phyloP scores from a whole-genome alignment of 768 basidiomycete genomes.

The Phlebiopsis flavidoalba region DNA sequence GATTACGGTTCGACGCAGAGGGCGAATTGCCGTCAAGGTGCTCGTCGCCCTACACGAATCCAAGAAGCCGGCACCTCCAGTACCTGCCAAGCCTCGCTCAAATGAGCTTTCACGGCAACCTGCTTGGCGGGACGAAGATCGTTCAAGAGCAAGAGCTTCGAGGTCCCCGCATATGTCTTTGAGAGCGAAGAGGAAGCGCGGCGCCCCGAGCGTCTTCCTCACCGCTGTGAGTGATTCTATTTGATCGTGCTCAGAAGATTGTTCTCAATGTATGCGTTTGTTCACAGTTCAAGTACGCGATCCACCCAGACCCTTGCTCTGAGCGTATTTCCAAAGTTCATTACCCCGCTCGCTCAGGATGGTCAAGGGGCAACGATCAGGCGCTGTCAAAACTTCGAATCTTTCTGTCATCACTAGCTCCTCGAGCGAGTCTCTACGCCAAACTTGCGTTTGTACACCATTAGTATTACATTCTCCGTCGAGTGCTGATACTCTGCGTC shows the following conservation, averaged over 20 bases:
- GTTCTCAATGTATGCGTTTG: background rate
- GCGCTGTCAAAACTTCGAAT: constrained; percentile 21
- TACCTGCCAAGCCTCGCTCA: background rate
- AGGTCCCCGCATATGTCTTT: constrained; percentile 20
- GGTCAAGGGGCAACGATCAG: constrained; percentile 6
- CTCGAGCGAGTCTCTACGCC: background rate
- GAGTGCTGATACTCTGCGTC: background rate
- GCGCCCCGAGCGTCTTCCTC: constrained; percentile 18
- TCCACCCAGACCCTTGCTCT: constrained; percentile 19
- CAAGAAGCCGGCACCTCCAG: constrained; percentile 19
- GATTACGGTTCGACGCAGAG: constrained; percentile 9
- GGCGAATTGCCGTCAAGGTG: constrained; percentile 2
- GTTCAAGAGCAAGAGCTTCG: constrained; percentile 1
- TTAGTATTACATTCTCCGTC: background rate
- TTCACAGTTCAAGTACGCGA: constrained; percentile 18
- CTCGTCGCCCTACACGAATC: constrained; percentile 17
- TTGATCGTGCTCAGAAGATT: background rate
- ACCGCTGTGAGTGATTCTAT: constrained; percentile 5
- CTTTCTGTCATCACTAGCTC: constrained; percentile 11
- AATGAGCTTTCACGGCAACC: no score
- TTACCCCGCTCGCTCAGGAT: constrained; percentile 14
- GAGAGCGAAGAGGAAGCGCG: constrained; percentile 21
- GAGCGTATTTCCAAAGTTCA: constrained; percentile 14
- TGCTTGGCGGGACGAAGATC: constrained; percentile 4
- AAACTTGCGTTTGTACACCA: constrained; percentile 4